Percentiles rank a stretch among this genome's conserved stretches.
These are phyloP conservation scores for Lactarius hatsudake DNA, from an alignment of 768 basidiomycete species.

Conservation along the genomic window DNA sequence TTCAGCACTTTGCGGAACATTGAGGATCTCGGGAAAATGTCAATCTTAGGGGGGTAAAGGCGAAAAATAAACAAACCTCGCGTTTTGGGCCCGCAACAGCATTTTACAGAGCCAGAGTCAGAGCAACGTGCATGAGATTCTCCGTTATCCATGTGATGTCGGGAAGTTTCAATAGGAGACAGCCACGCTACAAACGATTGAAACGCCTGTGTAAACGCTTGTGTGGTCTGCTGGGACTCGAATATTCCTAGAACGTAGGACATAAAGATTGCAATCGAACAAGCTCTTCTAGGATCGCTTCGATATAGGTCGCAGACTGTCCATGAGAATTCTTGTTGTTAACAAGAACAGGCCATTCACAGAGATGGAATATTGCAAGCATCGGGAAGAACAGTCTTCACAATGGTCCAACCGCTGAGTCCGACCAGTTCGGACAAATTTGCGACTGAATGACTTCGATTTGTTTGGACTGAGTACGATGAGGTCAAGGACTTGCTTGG, in stretches of 20 bases:
- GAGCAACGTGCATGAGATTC: constrained; percentile 53
- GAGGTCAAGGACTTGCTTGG: constrained; percentile 57
- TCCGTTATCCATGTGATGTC: constrained; percentile 56
- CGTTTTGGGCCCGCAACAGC: constrained; percentile 69
- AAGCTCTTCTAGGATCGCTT: constrained; percentile 63
- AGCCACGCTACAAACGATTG: constrained; percentile 51
- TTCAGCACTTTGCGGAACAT: constrained; percentile 54
- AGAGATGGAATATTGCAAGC: constrained; percentile 34
- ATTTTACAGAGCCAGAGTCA: constrained; percentile 39
- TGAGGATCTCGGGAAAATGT: constrained; percentile 48
- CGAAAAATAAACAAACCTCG: constrained; percentile 47
- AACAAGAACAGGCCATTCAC: constrained; percentile 1
- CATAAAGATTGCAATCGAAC: constrained; percentile 65
- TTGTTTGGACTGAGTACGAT: constrained; percentile 53
- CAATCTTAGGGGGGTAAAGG: not conserved
- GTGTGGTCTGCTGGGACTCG: constrained; percentile 65
- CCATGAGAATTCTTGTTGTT: not conserved
- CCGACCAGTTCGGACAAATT: constrained; percentile 73
- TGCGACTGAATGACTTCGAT: constrained; percentile 66
- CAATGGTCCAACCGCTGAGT: constrained; percentile 77
- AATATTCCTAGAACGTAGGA: constrained; percentile 69
- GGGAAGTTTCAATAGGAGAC: constrained; percentile 40
- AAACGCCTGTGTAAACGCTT: constrained; percentile 64
- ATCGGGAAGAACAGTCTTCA: constrained; percentile 63
- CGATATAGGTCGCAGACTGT: constrained; percentile 36